These are phyloP conservation scores for Scenedesmus sp. DNA, from an alignment of 163 green algal genomes.

Conservation along the genomic window DNA sequence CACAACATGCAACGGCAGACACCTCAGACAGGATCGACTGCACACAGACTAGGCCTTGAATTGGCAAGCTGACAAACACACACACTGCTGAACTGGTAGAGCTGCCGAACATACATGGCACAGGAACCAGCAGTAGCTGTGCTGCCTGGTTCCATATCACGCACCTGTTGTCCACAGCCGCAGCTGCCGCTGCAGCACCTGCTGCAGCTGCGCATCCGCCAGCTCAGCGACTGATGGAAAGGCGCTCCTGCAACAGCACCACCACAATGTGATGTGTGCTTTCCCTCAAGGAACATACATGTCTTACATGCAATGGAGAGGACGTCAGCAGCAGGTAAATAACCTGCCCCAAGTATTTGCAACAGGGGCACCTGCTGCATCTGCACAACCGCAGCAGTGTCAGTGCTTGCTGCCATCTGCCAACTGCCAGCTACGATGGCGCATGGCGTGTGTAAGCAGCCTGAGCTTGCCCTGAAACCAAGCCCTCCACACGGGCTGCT, in stretches of 20 bases:
- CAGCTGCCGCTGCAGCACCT: constrained; percentile 24
- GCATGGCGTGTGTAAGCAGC: too few species aligned
- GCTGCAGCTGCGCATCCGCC: constrained; percentile 5
- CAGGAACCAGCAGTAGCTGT: not conserved
- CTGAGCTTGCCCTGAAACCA: too few species aligned
- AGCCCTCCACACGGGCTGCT: not conserved
- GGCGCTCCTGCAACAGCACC: not conserved
- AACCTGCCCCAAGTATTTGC: too few species aligned
- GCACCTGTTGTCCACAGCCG: constrained; percentile 36
- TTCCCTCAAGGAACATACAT: too few species aligned
- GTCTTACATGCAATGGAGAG: too few species aligned
- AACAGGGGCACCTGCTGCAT: not conserved
- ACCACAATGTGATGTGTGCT: not conserved
- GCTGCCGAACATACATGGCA: too few species aligned
- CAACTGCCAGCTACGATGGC: too few species aligned
- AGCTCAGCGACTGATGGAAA: not conserved
- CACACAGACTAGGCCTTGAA: not conserved
- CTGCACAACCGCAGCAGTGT: not conserved
- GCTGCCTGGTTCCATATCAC: not conserved
- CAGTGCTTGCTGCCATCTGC: not conserved
- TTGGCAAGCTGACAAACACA: too few species aligned
- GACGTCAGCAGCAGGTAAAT: too few species aligned
- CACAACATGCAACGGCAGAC: not conserved
- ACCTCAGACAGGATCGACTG: not conserved
- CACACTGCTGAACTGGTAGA: not conserved